Base-by-base conservation (phyloP, 208 protist genomes). In the Leishmania major region DNA sequence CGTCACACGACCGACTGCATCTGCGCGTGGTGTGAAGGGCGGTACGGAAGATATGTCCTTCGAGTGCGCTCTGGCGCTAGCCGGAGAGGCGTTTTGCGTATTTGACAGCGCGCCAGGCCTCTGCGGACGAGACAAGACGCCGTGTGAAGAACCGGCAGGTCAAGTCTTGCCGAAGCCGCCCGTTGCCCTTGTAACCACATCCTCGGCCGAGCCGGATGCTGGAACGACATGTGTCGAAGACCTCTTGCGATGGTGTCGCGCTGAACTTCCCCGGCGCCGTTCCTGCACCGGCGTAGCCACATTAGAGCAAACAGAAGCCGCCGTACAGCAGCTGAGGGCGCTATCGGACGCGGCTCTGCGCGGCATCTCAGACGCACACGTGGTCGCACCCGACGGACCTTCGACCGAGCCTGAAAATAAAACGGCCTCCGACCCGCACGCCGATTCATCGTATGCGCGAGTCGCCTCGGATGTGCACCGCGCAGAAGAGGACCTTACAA, bases 161-260 rank as follows among this genome's bases (percentile, higher is more conserved):
- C 25, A 13, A 74, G 13, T 22, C 70, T 35, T 15, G 22, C 7
- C 75, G 37, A 47, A 49, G 75, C 47, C 40, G 35, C 55, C 1
- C 40, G 7, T 47, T 78, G 7, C 75, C 53, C 35, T 35, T 45
- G 17, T 77, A 40, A 45, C 5, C 25, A 11, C 25, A 25, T 31
- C 47, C 73, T 78, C 75, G 22, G 57, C 31, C 19, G 75, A n/a
- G 3, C 3, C 40, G 15, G 40, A 45, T 40, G 22, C 40, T 37
- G 51, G 37, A 43, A 31, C 55, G 31, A 11, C 25, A 22, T 67
- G 75, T 69, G 57, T 66, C 51, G 57, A 60, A 19, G 25, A 43
- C 53, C 57, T 78, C 19, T 47, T 78, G 57, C 53, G 28, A n/a
- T 78, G 75, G 75, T 78, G 75, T 40, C 47, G 75, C 75, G 25